Conservation (phyloP, 495 filamentous ascomycete species). For the Aspergillus incahuasiensis region DNA sequence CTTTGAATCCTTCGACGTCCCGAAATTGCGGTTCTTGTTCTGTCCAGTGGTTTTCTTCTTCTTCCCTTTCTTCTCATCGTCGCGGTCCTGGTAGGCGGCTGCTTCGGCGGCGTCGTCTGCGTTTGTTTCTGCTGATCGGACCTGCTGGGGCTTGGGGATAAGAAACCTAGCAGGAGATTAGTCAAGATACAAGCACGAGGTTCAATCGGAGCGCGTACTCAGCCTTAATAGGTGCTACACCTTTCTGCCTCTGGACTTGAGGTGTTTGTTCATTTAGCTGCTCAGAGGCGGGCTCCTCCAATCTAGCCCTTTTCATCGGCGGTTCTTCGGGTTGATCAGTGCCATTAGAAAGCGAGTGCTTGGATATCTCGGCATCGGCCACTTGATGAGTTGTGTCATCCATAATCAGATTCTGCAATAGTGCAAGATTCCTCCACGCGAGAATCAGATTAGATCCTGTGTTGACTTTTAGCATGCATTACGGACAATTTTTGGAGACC, state of each 20-base stretch:
- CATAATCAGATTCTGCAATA: constrained; percentile 2
- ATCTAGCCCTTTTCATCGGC: constrained; percentile 55
- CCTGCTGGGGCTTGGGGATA: constrained; percentile 31
- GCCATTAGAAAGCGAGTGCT: constrained; percentile 8
- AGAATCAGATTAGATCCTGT: background rate
- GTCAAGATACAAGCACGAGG: background rate
- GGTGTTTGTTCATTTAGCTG: constrained; percentile 16
- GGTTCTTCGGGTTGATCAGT: constrained; percentile 36
- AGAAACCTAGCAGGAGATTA: constrained; percentile 49
- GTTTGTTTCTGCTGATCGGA: constrained; percentile 19
- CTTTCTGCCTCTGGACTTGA: constrained; percentile 43
- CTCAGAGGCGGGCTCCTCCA: constrained; percentile 37
- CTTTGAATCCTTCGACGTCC: constrained; percentile 69
- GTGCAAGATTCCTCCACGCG: too few species aligned
- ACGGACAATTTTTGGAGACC: constrained; percentile 13
- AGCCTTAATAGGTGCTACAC: constrained; percentile 75
- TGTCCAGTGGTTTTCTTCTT: constrained; percentile 74
- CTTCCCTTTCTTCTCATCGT: constrained; percentile 43
- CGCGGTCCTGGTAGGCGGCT: constrained; percentile 39
- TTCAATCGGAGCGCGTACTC: constrained; percentile 55
- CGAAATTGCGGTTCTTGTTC: constrained; percentile 83
- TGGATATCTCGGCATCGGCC: constrained; percentile 7
- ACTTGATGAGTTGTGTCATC: constrained; percentile 13
- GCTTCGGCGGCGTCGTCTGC: constrained; percentile 69
- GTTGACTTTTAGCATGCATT: background rate